A percentile compares a stretch with the other conserved stretches of the same genome.
Conservation (phyloP, 441 rosid species). For the Geranium incanum region DNA sequence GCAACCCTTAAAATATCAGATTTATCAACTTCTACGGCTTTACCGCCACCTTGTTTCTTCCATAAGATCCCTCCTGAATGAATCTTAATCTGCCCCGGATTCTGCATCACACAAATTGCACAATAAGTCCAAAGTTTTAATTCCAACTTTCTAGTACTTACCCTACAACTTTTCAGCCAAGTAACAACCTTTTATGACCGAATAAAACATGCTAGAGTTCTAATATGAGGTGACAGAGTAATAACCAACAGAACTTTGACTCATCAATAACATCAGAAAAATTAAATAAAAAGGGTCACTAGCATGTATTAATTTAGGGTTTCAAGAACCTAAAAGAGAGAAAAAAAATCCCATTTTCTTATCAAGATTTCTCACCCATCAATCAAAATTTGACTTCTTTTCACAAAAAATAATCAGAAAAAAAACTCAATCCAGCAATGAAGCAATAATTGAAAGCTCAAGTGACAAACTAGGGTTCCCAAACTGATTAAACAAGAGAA, state of each 20-base stretch:
- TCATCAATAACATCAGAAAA: background rate
- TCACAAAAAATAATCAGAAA: background rate
- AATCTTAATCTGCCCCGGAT: slow-evolving; percentile 75
- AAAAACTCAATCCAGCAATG: background rate
- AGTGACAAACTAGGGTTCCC: background rate
- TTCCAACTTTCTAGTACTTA: too few species aligned
- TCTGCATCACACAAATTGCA: slow-evolving; percentile 38
- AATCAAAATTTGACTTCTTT: background rate
- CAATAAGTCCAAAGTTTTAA: background rate
- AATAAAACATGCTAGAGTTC: background rate
- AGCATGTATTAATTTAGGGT: background rate
- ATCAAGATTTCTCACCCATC: background rate
- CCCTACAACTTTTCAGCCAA: background rate
- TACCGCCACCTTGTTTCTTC: slow-evolving; percentile 98
- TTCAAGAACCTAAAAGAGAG: background rate
- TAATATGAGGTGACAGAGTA: background rate
- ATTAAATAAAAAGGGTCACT: background rate
- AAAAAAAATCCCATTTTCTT: too few species aligned
- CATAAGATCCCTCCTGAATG: slow-evolving; percentile 68
- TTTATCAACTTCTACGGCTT: slow-evolving; percentile 86
- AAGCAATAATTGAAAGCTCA: background rate
- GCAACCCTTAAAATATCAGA: slow-evolving; percentile 58
- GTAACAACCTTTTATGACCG: background rate
- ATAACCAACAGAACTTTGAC: background rate
- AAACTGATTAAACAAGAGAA: background rate